phyloP scores from a whole-genome alignment of 306 rosid species.

The Echinosophora koreensis region DNA sequence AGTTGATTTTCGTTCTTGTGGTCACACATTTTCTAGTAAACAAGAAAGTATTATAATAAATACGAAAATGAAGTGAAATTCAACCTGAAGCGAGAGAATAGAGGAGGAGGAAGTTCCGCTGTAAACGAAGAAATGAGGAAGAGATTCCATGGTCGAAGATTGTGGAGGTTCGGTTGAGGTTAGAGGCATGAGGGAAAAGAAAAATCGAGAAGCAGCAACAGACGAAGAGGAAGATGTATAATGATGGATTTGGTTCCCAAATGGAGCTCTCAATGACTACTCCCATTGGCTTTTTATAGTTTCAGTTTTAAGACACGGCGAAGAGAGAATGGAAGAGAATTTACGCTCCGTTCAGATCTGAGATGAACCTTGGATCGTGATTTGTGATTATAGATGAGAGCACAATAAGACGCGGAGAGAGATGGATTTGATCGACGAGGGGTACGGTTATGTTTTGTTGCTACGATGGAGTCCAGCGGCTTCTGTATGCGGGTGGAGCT shows the following conservation, averaged over 20 bases:
- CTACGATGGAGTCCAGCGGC: neutral
- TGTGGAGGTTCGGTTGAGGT: conserved; percentile 54
- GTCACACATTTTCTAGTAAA: neutral
- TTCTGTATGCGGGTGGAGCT: neutral
- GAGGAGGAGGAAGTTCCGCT: conserved; percentile 71
- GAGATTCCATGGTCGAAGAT: conserved; percentile 81
- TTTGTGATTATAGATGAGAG: conserved; percentile 13
- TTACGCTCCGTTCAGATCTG: conserved; percentile 46
- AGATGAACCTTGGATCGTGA: conserved; percentile 50
- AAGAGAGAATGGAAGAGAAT: conserved; percentile 18
- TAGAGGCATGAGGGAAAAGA: conserved; percentile 63
- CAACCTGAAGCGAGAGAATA: conserved; percentile 85
- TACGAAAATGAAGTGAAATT: neutral
- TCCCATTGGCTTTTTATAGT: conserved; percentile 63
- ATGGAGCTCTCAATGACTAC: conserved; percentile 78
- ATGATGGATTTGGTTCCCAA: conserved; percentile 81
- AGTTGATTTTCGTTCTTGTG: neutral
- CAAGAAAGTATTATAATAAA: too few relatives aligned
- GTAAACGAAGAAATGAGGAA: conserved; percentile 73
- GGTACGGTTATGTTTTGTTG: neutral
- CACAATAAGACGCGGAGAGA: neutral
- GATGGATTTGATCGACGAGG: conserved; percentile 25
- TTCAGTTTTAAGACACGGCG: neutral
- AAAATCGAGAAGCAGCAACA: conserved; percentile 72
- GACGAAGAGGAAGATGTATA: conserved; percentile 67